Base-by-base conservation (phyloP, 306 rosid genomes). In the Vicia faba region DNA sequence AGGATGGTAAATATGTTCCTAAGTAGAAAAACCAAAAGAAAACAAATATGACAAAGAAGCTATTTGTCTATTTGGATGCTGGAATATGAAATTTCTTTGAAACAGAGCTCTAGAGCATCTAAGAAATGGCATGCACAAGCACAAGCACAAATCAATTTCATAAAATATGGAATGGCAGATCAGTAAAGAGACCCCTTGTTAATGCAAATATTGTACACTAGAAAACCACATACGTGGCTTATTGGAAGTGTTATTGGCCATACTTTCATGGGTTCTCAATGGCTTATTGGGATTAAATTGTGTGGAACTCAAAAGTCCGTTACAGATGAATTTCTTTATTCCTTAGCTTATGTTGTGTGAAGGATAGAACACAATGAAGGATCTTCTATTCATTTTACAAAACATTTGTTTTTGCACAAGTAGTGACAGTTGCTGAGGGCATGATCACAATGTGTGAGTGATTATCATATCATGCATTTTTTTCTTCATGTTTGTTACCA, bases 21-120 rank as follows among this genome's bases (percentile, higher is more conserved):
- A 20, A 65, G 28, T 20, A 20, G 64, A 33, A 18, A 53, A 16
- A 51, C 14, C 5, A 41, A 70, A 49, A 63, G n/a, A 62, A 43
- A 26, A 8, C 53, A 53, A 15, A 59, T 40, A 11, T 33, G 29
- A 11, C 15, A 5, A 38, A 64, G 72, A 64, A 36, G 61, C 61
- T 40, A 12, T 64, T 45, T 64, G 81, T 46, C 61, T 40, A 25
- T 64, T 45, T 64, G 81, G 55, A 36, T 28, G 7, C 64, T 54
- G 44, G 51, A 44, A 63, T 46, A 57, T 29, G 38, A 31, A 16
- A 8, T 62, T 62, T 43, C 55, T 14, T 26, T 16, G 45, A 16
- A 72, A 62, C 70, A 50, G 56, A 56, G 44, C 33, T 41, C 33
- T 41, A 39, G 43, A 36, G 31, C 69, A 49, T 15, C 15, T 11